Conservation (phyloP, 441 rosid genomes). For the Metrosideros polymorpha region DNA sequence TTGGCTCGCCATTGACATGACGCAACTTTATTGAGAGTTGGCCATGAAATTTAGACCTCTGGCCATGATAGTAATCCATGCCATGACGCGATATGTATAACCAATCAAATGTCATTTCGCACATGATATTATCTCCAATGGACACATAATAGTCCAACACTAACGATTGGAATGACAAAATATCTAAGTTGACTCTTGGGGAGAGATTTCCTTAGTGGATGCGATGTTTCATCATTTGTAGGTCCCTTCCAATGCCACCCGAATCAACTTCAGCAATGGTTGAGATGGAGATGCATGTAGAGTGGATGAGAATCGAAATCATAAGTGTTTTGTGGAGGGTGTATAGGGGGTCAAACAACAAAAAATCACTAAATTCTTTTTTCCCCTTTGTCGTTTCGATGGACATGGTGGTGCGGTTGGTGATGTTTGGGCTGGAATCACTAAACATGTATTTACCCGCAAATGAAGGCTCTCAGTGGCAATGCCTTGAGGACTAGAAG, state of each 20-base stretch:
- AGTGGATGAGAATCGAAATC: background rate
- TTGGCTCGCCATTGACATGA: background rate
- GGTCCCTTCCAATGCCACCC: background rate
- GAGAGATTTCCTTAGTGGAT: background rate
- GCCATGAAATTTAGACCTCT: background rate
- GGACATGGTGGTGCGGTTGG: background rate
- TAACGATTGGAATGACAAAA: background rate
- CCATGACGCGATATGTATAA: background rate
- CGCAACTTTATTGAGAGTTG: background rate
- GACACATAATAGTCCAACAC: background rate
- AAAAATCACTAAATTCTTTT: background rate
- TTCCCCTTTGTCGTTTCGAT: background rate
- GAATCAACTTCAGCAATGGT: background rate
- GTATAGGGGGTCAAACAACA: background rate
- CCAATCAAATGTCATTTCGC: background rate
- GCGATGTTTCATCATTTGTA: background rate
- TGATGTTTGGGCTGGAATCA: background rate
- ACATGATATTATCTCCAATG: background rate
- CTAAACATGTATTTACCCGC: background rate
- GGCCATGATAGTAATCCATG: background rate
- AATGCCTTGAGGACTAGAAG: background rate
- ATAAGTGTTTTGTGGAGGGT: background rate
- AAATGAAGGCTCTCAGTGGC: background rate
- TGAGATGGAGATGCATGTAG: background rate
- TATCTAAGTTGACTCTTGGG: background rate